Evolutionary conservation across 2,329 filamentous ascomycete species (phyloP).

Genomic region (Eutypella sp.): DNA sequence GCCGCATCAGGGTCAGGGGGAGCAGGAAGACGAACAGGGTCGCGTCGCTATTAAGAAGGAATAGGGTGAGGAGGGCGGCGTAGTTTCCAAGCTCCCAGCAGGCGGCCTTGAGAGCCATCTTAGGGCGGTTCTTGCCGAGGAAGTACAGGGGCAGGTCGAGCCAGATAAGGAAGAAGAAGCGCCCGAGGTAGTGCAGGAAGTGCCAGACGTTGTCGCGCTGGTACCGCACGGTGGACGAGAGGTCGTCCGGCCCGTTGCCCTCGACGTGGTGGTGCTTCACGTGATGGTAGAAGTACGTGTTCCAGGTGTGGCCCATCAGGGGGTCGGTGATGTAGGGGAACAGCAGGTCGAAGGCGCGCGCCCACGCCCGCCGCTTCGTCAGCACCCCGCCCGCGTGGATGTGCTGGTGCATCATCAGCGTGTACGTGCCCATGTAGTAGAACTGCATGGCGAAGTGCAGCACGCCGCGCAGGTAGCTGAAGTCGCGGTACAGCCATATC

Average conservation of each 20-base stretch:
- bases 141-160: slow-evolving; percentile 73
- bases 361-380: slow-evolving; percentile 39
- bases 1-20: slow-evolving; percentile 60
- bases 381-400: slow-evolving; percentile 73
- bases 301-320: slow-evolving; percentile 79
- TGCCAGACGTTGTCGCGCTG: slow-evolving; percentile 63
- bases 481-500: slow-evolving; percentile 55
- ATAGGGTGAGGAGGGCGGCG: slow-evolving; percentile 44
- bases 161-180: slow-evolving; percentile 72
- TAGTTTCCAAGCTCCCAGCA: slow-evolving; percentile 60
- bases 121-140: slow-evolving; percentile 52
- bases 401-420: slow-evolving; percentile 79
- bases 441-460: slow-evolving; percentile 61
- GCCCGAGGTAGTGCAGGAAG: slow-evolving; percentile 67
- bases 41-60: slow-evolving; percentile 47
- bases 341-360: slow-evolving; percentile 48
- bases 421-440: slow-evolving; percentile 69
- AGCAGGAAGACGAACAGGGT: slow-evolving; percentile 62
- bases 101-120: slow-evolving; percentile 49
- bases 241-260: slow-evolving; percentile 70
- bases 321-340: slow-evolving; percentile 75
- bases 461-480: slow-evolving; percentile 63
- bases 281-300: slow-evolving; percentile 80
- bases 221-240: slow-evolving; percentile 71
- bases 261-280: slow-evolving; percentile 84